Evolutionary conservation across 1,139 yeast genomes (phyloP), one percentile per base, ranked within the genome.

Genomic region (Taphrina pruni): DNA sequence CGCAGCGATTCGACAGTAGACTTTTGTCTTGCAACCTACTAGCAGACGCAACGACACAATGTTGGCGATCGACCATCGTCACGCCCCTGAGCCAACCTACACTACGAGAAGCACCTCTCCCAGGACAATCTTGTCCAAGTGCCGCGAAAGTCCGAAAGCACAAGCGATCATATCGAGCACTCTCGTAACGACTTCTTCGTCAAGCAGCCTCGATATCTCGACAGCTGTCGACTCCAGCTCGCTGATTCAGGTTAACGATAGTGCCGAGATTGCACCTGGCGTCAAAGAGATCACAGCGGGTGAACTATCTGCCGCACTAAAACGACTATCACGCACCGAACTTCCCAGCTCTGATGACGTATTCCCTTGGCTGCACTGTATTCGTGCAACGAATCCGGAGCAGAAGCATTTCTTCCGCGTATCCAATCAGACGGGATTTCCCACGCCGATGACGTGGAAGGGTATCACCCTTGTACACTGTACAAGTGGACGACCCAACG

Each of bases 281-380:
- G 73, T 76, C 7, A 72, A 72, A 32, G 71, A 71, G 35, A 70
- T 79, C 17, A 72, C 77, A 6, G 78, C 80, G 6, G 57, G 69
- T 3, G 72, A 73, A 14, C 72, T 78, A 21, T 75, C 75, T 6
- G 71, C 65, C 6, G 82, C 75, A 75, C 77, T 70, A 11, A 76
- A 76, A 69, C 69, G 72, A 52, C 77, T 76, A 64, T 76, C 77
- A 61, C 74, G 82, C 70, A 78, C 82, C 8, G 84, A 86, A 0
- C 79, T 91, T 48, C 97, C 97, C 0, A 85, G 84, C 1, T 88
- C 94, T 14, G 84, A 81, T 38, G 77, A 76, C 8, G 85, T 92
- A 83, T 93, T 92, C 75, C 98, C 98, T 0, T 92, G 97, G 97
- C 81, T 90, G 55, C 97, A 92, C 76, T 96, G 97, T 0, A 73